Evolutionary conservation across 495 filamentous ascomycete species (phyloP).

Genomic region (Xylaria grammica): DNA sequence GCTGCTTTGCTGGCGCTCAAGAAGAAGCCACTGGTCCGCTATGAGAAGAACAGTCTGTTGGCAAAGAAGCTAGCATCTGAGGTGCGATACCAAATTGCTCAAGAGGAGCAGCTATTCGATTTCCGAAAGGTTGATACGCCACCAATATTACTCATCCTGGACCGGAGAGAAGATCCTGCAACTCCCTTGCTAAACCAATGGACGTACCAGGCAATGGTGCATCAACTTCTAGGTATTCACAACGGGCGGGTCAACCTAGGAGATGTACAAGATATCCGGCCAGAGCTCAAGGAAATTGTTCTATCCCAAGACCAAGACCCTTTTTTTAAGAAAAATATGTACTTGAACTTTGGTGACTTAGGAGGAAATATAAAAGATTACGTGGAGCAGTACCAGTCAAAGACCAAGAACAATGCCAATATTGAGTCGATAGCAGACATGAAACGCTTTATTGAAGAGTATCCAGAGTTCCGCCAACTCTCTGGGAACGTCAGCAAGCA

Average conservation of each 20-base stretch:
- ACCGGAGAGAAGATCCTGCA: conserved; percentile 92
- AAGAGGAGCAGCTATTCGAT: conserved; percentile 97
- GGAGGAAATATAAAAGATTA: conserved; percentile 99
- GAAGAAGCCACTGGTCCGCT: conserved; percentile 93
- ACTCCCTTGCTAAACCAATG: conserved; percentile 96
- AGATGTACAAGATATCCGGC: conserved; percentile 84
- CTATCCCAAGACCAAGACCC: conserved; percentile 97
- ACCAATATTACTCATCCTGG: conserved; percentile 87
- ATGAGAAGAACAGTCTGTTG: conserved; percentile 88
- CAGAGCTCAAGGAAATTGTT: conserved; percentile 93
- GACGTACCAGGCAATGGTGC: conserved; percentile 99
- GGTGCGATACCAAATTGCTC: conserved; percentile 87
- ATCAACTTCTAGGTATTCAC: conserved; percentile 90
- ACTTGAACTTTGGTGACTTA: conserved; percentile 95
- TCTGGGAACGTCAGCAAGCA: conserved; percentile 99
- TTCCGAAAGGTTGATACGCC: conserved; percentile 95
- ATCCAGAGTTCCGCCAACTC: conserved; percentile 94
- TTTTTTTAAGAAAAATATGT: conserved; percentile 99
- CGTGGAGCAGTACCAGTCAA: conserved; percentile 95
- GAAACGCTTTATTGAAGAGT: conserved; percentile 99
- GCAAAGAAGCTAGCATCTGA: conserved; percentile 93
- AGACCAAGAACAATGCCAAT: conserved; percentile 88
- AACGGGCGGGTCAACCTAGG: conserved; percentile 90
- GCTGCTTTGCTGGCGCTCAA: conserved; percentile 84
- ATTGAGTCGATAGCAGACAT: conserved; percentile 97